Evolutionary conservation across 1,139 yeast genomes (phyloP).

Genomic region (Saccharomyces pastorianus): DNA sequence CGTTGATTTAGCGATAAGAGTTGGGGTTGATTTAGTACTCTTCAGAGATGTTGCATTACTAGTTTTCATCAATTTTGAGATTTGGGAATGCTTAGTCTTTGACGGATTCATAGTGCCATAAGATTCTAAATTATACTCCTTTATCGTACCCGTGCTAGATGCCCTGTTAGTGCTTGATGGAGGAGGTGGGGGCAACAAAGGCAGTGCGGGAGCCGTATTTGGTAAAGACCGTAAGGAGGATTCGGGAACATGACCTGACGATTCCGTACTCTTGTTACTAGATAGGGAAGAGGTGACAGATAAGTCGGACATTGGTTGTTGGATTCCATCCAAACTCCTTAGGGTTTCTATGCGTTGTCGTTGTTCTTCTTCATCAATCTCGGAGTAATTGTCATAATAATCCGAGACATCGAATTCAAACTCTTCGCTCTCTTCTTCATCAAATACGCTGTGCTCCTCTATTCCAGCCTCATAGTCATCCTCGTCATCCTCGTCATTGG

Average conservation of each 20-base stretch:
- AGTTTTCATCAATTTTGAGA: neutral
- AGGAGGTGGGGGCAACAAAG: conserved; percentile 5
- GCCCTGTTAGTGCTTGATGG: neutral
- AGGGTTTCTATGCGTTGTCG: conserved; percentile 26
- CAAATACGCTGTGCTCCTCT: neutral
- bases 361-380: conserved; percentile 17
- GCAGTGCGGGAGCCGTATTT: conserved; percentile 1
- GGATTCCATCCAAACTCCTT: conserved; percentile 13
- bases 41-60: neutral
- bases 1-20: conserved; percentile 7
- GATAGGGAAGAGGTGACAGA: conserved; percentile 9
- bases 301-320: conserved; percentile 19
- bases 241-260: neutral
- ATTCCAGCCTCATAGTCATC: neutral
- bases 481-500: conserved; percentile 7
- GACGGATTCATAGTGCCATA: neutral
- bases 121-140: neutral
- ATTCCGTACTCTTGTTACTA: neutral
- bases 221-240: neutral
- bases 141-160: neutral
- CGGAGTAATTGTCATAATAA: conserved; percentile 19
- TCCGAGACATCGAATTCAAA: conserved; percentile 19
- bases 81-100: neutral
- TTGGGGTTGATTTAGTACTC: neutral
- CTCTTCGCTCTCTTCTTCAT: conserved; percentile 61